A percentile compares a stretch with the other conserved stretches of the same genome.
phyloP scores from a whole-genome alignment of 2,329 filamentous ascomycete genomes.

The Penicillium sp. region DNA sequence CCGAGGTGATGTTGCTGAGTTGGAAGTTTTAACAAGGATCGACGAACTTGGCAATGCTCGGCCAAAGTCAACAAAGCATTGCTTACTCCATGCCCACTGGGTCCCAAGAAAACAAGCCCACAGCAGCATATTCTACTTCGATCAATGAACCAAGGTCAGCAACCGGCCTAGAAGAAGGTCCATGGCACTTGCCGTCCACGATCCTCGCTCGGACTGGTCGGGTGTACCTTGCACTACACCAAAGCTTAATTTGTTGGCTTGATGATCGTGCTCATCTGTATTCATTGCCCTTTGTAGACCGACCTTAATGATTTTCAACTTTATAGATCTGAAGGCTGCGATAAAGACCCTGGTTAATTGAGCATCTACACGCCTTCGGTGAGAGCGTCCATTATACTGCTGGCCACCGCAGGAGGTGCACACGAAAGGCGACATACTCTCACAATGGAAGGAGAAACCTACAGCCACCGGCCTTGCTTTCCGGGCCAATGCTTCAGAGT shows the following conservation, averaged over 20 bases:
- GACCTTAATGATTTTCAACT: too few relatives aligned
- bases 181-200: background rate
- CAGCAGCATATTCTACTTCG: background rate
- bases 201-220: background rate
- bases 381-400: too few relatives aligned
- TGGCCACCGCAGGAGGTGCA: background rate
- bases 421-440: background rate
- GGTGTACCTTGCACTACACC: background rate
- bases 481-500: constrained; percentile 9
- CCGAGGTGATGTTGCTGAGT: background rate
- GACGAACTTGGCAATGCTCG: too few relatives aligned
- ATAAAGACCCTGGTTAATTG: too few relatives aligned
- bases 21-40: too few relatives aligned
- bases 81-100: too few relatives aligned
- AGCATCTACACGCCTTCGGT: too few relatives aligned
- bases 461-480: constrained; percentile 12
- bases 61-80: too few relatives aligned
- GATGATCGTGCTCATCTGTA: background rate
- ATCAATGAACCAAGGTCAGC: background rate
- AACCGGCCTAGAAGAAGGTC: constrained; percentile 11
- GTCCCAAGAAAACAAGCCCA: too few relatives aligned
- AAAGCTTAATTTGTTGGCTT: background rate
- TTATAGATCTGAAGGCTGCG: too few relatives aligned
- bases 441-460: background rate
- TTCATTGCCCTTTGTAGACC: too few relatives aligned